Percentiles rank a stretch among this genome's conserved stretches.
Conservation (phyloP, 1,284 basidiomycete species). For the Schizophyllum commune region DNA sequence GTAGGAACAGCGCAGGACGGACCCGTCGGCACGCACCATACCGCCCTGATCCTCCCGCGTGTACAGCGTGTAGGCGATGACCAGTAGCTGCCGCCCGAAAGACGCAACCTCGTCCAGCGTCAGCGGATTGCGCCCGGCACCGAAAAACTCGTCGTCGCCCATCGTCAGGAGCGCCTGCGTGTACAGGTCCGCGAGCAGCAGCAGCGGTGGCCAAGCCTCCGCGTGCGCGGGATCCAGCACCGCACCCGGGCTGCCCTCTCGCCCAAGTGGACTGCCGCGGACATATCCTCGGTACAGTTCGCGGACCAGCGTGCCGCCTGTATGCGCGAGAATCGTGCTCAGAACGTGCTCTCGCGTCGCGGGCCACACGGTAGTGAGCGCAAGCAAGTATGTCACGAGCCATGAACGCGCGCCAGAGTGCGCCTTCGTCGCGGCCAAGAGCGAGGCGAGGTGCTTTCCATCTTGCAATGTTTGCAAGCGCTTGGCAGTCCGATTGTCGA, state of each 20-base stretch:
- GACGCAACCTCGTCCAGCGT: constrained; percentile 74
- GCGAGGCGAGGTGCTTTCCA: constrained; percentile 39
- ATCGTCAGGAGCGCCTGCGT: constrained; percentile 83
- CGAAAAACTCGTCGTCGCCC: constrained; percentile 96
- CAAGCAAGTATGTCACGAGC: constrained; percentile 45
- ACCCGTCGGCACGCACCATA: constrained; percentile 21
- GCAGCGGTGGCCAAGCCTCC: constrained; percentile 54
- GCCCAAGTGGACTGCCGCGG: constrained; percentile 5
- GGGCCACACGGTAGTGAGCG: constrained; percentile 53
- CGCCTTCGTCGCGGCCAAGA: constrained; percentile 34
- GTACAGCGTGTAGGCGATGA: constrained; percentile 76
- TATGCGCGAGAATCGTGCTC: constrained; percentile 34
- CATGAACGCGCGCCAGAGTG: constrained; percentile 31
- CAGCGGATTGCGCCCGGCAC: constrained; percentile 64
- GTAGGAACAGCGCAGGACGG: constrained; percentile 35
- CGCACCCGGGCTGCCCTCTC: constrained; percentile 6
- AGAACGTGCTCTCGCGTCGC: constrained; percentile 46
- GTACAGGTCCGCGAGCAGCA: constrained; percentile 82
- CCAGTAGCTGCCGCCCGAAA: constrained; percentile 65
- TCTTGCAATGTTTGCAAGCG: constrained; percentile 44
- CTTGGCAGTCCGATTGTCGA: constrained; percentile 51
- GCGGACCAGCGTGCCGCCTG: constrained; percentile 56
- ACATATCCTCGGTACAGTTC: constrained; percentile 57
- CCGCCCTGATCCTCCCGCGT: constrained; percentile 58
- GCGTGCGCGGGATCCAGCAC: constrained; percentile 37